Evolutionary conservation across 345 rosid species (phyloP).

Genomic region (Eucalyptus erythrocorys): DNA sequence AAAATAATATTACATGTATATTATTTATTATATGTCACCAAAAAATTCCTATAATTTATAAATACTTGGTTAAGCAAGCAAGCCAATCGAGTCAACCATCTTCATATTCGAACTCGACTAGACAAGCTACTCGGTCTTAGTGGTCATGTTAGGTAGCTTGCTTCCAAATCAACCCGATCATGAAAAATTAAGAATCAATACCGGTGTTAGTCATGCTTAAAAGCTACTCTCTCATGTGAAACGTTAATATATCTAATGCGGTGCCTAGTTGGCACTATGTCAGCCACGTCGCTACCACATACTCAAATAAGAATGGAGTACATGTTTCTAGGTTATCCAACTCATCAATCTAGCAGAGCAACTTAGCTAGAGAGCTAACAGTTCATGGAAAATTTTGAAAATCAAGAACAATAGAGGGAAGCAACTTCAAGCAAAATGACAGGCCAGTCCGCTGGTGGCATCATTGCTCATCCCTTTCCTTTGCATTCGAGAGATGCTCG

Average conservation of each 20-base stretch:
- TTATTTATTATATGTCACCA: background rate
- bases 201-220: background rate
- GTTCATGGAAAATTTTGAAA: background rate
- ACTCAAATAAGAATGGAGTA: background rate
- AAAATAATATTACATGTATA: background rate
- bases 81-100: background rate
- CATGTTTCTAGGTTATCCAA: background rate
- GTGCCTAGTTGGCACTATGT: background rate
- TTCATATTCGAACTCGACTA: background rate
- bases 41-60: background rate
- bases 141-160: background rate
- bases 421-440: background rate
- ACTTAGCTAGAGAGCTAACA: background rate
- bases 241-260: background rate
- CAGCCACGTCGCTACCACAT: background rate
- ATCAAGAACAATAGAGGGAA: background rate
- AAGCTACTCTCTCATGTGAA: background rate
- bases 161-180: background rate
- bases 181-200: background rate
- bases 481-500: background rate
- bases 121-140: background rate
- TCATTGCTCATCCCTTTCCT: background rate
- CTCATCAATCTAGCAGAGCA: background rate
- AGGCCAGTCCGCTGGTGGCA: background rate
- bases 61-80: background rate